A percentile compares a stretch with the other conserved stretches of the same genome.
phyloP scores from a whole-genome alignment of 345 rosid species.

The Eucalyptus albens region DNA sequence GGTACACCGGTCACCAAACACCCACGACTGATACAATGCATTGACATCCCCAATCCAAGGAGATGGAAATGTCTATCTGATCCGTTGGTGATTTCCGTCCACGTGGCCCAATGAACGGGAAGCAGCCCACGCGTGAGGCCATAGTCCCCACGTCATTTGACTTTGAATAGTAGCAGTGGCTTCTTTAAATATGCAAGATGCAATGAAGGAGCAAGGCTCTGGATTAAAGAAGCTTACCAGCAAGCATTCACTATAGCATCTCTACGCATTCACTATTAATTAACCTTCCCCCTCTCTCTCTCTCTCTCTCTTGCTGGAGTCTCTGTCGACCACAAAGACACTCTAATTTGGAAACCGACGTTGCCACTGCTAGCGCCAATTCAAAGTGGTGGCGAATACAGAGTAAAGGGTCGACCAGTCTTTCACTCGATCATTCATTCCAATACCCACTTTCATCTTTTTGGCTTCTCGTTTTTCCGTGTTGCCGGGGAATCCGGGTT shows the following conservation, averaged over 20 bases:
- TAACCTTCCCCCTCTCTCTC: background rate
- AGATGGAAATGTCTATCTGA: slow-evolving; percentile 13
- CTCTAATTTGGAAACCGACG: background rate
- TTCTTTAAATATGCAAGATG: background rate
- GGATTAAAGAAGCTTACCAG: background rate
- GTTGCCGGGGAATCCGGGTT: background rate
- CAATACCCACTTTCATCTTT: background rate
- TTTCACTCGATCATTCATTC: background rate
- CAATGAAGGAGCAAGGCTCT: background rate
- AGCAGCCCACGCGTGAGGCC: background rate
- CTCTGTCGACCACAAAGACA: background rate
- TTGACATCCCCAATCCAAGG: background rate
- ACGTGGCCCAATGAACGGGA: slow-evolving; percentile 39
- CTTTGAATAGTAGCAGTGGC: too few relatives aligned
- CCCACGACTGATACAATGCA: background rate
- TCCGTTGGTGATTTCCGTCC: slow-evolving; percentile 14
- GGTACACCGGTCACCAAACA: background rate
- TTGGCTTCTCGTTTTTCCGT: background rate
- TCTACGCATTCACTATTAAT: background rate
- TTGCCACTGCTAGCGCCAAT: background rate
- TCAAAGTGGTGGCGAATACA: background rate
- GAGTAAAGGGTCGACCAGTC: background rate
- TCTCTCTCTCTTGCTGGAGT: background rate
- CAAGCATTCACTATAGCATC: background rate
- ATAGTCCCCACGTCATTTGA: background rate